Base-by-base conservation (phyloP, 1,284 basidiomycete genomes). In the Trichosporon sp. region DNA sequence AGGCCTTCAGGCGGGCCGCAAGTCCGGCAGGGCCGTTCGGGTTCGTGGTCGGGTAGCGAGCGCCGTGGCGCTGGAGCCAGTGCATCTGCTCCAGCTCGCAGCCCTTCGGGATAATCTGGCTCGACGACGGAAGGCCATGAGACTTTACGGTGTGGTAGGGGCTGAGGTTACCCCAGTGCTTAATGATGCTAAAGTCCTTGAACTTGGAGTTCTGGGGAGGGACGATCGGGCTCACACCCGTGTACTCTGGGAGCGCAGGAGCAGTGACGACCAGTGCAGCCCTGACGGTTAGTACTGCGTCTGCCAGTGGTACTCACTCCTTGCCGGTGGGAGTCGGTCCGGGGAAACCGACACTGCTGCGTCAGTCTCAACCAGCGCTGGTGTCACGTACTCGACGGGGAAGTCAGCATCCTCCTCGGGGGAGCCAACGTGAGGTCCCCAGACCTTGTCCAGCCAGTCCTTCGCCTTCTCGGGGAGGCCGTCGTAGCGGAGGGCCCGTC, bases 261-360 rank as follows among this genome's bases (percentile, higher is more conserved):
- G 91, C 92, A 0, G 92, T 94, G 4, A 86, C 87, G 21, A 94
- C 86, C 25, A 94, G 84, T 1, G 86, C 92, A 2, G 93, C 85
- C 75, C 81, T 83, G 69, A 7, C 11, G 9, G 70, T 72, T 53
- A 74, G 70, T 29, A 9, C 35, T 35, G 58, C 25, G 13, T 12
- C 21, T 29, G 21, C 15, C 34, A 9, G 21, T 21, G 47, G 51
- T 38, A 77, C 81, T 78, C 70, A 81, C 82, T 95, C 93, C 12
- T 87, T 89, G 12, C 93, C 93, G 0, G 93, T 95, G 0, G 91
- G 91, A 1, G 92, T 95, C 11, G 86, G 87, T 9, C 93, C 93
- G 13, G 90, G 86, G 78, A 92, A 90, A 56, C 93, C 93, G 12
- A 95, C 88, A 71, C 89, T 81, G 31, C 7, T n/a, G 18, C 21